These are phyloP conservation scores for Moelleriella libera DNA, from an alignment of 2,329 filamentous ascomycete species.

Conservation along the genomic window DNA sequence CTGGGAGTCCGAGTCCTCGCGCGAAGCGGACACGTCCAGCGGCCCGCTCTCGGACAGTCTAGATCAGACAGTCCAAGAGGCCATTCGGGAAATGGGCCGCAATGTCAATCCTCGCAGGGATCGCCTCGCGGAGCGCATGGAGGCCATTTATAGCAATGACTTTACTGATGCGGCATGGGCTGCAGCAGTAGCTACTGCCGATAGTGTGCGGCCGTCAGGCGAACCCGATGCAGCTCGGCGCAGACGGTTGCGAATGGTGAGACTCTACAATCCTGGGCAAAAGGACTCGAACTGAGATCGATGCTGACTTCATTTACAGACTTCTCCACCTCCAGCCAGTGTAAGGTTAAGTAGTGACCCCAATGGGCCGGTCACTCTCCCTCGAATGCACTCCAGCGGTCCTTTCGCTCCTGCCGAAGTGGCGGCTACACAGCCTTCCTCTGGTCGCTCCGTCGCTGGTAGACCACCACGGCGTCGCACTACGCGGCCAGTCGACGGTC, in stretches of 20 bases:
- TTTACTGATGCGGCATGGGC: too few relatives aligned
- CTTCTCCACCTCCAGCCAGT: background rate
- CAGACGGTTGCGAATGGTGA: background rate
- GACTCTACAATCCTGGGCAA: too few relatives aligned
- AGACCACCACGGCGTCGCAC: constrained; percentile 2
- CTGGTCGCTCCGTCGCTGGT: background rate
- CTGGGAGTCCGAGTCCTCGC: constrained; percentile 7
- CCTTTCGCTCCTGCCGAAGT: background rate
- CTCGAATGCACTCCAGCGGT: background rate
- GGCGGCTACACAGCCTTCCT: background rate
- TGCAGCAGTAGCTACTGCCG: constrained; percentile 2
- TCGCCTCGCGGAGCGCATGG: constrained; percentile 13
- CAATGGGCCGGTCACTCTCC: background rate
- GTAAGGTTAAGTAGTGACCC: background rate
- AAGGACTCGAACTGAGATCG: background rate
- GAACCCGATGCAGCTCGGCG: too few relatives aligned
- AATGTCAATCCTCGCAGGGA: constrained; percentile 11
- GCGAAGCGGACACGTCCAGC: constrained; percentile 1
- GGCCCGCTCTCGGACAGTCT: background rate
- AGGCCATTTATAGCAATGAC: constrained; percentile 8
- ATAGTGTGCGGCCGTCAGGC: too few relatives aligned
- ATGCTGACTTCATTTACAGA: background rate
- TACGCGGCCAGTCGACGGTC: constrained; percentile 41
- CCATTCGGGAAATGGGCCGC: constrained; percentile 7
- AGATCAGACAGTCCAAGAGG: constrained; percentile 1